Base-by-base conservation (phyloP, 345 rosid genomes). In the Hibiscus mutabilis region DNA sequence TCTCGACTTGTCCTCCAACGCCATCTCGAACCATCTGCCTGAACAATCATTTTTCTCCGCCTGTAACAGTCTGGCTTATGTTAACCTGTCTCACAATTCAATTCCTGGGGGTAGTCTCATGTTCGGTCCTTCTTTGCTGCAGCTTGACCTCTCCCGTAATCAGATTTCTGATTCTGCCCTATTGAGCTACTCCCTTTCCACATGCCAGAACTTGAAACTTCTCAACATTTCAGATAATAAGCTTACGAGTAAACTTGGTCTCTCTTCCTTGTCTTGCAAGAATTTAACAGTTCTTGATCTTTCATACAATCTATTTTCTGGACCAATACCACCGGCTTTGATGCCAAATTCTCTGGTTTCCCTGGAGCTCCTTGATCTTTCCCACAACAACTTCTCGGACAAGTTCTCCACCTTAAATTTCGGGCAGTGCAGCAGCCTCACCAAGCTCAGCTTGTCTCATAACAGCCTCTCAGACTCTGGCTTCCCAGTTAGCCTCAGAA, bases 301-400 rank as follows among this genome's bases (percentile, higher is more conserved):
- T 62, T 93, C 98, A 0, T 66, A 76, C 66, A 93, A 93, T 78
- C 71, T 77, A 58, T 71, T 93, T 59, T 89, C 96, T 0, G 92
- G 89, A 4, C 77, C 82, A 56, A 79, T 88, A 65, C 93, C 91
- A 12, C 37, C 78, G 14, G 75, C 15, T 19, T 86, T 89, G 49
- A 33, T 81, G 6, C 77, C 82, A 5, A 81, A 76, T 71, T 82
- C 86, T 11, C 81, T 84, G 44, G 75, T 69, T 15, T 82, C 91
- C 60, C 79, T 92, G 68, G 79, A 77, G 75, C 77, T 78, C 72
- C 79, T 93, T 27, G 95, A 90, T 81, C 87, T 93, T 9, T 81
- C 97, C 16, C 77, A 72, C 76, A 91, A 91, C 85, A 93, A 93
- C 66, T 84, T 93, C 56, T 87, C 98, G 51, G 86, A 86, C 33